A percentile compares a stretch with the other conserved stretches of the same genome.
These are phyloP conservation scores for Fomitiporia mediterranea DNA, from an alignment of 1,284 basidiomycete genomes.

Conservation along the genomic window DNA sequence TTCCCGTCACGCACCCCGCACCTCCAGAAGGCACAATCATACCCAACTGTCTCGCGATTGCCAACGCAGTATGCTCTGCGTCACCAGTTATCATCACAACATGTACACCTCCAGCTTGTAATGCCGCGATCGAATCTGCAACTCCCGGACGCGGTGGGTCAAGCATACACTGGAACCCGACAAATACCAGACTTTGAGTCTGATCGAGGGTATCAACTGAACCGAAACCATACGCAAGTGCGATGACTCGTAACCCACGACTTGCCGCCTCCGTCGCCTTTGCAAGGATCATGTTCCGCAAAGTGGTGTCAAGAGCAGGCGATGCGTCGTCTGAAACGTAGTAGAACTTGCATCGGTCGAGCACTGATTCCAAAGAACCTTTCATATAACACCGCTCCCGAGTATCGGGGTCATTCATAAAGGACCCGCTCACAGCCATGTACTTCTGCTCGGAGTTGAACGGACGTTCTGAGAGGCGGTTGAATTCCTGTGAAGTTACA, in stretches of 20 bases:
- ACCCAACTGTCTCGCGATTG: conserved; percentile 90
- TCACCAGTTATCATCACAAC: conserved; percentile 99
- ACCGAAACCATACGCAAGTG: conserved; percentile 84
- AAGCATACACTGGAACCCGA: conserved; percentile 91
- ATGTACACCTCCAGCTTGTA: conserved; percentile 86
- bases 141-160: conserved; percentile 94
- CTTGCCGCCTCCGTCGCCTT: conserved; percentile 71
- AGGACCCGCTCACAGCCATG: conserved; percentile 80
- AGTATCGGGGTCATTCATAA: conserved; percentile 35
- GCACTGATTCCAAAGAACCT: conserved; percentile 85
- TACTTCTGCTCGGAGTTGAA: conserved; percentile 93
- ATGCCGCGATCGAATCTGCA: conserved; percentile 76
- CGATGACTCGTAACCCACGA: conserved; percentile 82
- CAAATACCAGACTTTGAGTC: conserved; percentile 72
- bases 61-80: conserved; percentile 84
- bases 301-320: conserved; percentile 66
- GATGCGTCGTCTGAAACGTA: conserved; percentile 83
- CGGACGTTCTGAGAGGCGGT: conserved; percentile 72
- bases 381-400: conserved; percentile 87
- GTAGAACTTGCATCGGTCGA: conserved; percentile 84
- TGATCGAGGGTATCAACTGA: conserved; percentile 38
- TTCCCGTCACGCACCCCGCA: conserved; percentile 70
- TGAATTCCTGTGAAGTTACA: conserved; percentile 53
- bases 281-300: conserved; percentile 58
- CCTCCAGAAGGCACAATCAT: conserved; percentile 44